Base-by-base conservation (phyloP, 257 asterid species). In the Nicotiana undulata region DNA sequence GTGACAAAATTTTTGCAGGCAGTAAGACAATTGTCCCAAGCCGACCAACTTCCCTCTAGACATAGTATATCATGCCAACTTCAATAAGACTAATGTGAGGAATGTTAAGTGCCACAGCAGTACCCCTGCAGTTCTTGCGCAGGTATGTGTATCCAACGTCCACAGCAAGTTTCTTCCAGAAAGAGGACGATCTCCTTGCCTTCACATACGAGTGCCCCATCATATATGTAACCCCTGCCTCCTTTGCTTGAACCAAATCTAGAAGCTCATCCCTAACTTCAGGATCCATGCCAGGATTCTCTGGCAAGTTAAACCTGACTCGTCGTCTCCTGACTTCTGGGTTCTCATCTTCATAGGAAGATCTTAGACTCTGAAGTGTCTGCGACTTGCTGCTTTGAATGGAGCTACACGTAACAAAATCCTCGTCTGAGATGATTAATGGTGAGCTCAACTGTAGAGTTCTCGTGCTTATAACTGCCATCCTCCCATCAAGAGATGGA, bases 1-100 rank as follows among this genome's bases (percentile, higher is more conserved):
- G 46, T 40, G 46, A 40, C 46, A 40, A 37, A 34, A 37, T 1
- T 6, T 46, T 34, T 46, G 60, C 78, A 72, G 61, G 24, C 8
- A 72, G 49, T 17, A 13, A 51, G 55, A 51, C 15, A 51, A 9
- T 4, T 51, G 55, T 51, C 55, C 55, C 44, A 11, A 11, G 16
- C 15, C 17, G 5, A 13, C 0, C 78, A 72, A 8, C 40, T 44
- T 51, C 72, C 24, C 75, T 44, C 86, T 88, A 94, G 83, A 94
- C 98, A 83, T 93, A 89, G 82, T 93, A 93, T 77, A 95, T 93
- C 99, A 95, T 93, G 76, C 97, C 98, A 64, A 95, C 98, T 86
- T 95, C 99, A 64, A 92, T 93, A 74, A 93, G 93, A 91, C 98
- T 92, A 58, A 92, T 92, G 86, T 93, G 99, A 31, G 97, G 97